These are phyloP conservation scores for Fusarium brevicatenulatum DNA, from an alignment of 2,329 filamentous ascomycete species.

Conservation along the genomic window DNA sequence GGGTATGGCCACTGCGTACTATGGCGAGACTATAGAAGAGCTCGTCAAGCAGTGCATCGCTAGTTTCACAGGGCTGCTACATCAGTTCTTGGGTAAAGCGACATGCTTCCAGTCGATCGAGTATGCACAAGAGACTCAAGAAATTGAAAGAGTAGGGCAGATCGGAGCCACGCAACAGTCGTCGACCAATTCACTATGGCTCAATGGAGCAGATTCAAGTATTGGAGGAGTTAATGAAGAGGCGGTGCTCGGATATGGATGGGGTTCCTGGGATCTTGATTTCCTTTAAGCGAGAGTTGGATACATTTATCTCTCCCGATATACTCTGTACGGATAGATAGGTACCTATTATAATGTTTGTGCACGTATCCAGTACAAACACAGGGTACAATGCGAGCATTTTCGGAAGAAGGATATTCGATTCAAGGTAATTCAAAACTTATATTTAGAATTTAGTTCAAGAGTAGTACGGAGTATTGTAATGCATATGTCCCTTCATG, in stretches of 20 bases:
- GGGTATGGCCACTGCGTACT: conserved; percentile 30
- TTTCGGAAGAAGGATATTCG: background rate
- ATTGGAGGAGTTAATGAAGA: conserved; percentile 33
- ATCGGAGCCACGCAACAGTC: conserved; percentile 27
- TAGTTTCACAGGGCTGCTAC: conserved; percentile 43
- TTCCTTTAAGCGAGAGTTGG: conserved; percentile 30
- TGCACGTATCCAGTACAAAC: background rate
- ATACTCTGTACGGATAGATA: background rate
- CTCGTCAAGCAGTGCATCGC: conserved; percentile 33
- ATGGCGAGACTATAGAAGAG: conserved; percentile 31
- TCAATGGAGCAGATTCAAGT: conserved; percentile 24
- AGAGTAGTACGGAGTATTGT: background rate
- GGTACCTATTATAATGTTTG: too few relatives aligned
- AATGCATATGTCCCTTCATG: background rate
- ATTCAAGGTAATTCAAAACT: background rate
- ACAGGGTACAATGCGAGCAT: background rate
- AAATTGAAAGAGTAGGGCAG: conserved; percentile 10
- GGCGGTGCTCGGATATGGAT: conserved; percentile 38
- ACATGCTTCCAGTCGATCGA: conserved; percentile 45
- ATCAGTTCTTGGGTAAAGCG: conserved; percentile 49
- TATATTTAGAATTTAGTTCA: background rate
- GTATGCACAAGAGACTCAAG: conserved; percentile 33
- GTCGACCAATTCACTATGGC: conserved; percentile 35
- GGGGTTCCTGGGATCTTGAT: conserved; percentile 44
- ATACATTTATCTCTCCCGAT: background rate